Conservation (phyloP, 2,329 filamentous ascomycete species). For the Claviceps humidiphila region DNA sequence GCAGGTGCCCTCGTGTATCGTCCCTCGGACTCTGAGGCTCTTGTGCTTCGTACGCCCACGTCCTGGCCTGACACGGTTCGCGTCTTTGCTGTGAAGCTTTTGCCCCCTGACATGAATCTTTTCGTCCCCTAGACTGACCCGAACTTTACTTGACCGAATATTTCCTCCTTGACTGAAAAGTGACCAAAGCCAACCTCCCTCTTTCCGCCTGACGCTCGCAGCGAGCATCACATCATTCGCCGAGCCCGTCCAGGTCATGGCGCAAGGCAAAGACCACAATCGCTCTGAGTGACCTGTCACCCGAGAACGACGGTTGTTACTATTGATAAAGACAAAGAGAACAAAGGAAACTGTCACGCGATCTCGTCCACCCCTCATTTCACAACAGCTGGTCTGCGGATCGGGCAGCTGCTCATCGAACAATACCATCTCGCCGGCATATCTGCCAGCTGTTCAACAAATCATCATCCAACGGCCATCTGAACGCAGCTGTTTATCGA, state of each 20-base stretch:
- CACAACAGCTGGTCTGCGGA: conserved; percentile 3
- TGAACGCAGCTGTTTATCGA: neutral
- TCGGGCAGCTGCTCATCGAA: conserved; percentile 3
- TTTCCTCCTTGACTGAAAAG: no score
- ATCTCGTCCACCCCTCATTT: neutral
- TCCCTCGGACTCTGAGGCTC: neutral
- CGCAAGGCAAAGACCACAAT: neutral
- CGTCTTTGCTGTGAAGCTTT: neutral
- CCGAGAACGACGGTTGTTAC: neutral
- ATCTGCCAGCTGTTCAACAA: neutral
- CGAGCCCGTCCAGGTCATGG: neutral
- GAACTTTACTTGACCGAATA: no score
- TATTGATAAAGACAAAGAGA: neutral
- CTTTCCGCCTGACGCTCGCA: neutral
- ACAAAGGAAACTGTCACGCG: no score
- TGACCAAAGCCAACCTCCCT: no score
- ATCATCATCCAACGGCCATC: neutral
- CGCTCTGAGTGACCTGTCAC: neutral
- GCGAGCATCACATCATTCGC: neutral
- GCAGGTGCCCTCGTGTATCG: neutral
- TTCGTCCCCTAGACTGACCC: no score
- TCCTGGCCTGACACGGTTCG: neutral
- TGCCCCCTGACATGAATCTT: no score
- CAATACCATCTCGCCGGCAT: neutral
- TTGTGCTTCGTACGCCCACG: neutral